phyloP scores from a whole-genome alignment of 2,329 filamentous ascomycete genomes.

The Penicillium sclerotiorum region DNA sequence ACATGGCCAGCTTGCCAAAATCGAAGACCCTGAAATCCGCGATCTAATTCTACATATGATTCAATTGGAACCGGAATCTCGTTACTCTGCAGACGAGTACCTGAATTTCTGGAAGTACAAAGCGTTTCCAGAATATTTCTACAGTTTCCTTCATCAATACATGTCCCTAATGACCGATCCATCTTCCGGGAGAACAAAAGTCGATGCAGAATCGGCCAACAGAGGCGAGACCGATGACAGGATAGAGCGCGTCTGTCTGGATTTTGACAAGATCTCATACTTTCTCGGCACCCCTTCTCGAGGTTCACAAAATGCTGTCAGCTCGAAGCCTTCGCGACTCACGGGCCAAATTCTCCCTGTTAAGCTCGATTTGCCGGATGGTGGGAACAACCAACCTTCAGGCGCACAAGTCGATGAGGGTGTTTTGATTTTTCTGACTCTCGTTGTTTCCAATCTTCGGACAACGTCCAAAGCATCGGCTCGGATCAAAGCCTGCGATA shows the following conservation, averaged over 20 bases:
- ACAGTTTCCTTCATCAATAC: constrained; percentile 95
- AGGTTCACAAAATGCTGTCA: constrained; percentile 38
- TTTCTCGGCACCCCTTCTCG: constrained; percentile 76
- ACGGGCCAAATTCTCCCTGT: constrained; percentile 63
- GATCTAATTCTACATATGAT: constrained; percentile 97
- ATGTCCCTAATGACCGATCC: constrained; percentile 96
- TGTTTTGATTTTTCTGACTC: constrained; percentile 85
- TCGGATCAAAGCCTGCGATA: constrained; percentile 83
- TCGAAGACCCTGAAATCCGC: constrained; percentile 82
- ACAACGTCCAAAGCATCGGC: constrained; percentile 89
- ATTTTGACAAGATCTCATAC: constrained; percentile 97
- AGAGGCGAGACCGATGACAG: constrained; percentile 87
- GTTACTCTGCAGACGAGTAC: constrained; percentile 93
- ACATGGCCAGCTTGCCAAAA: constrained; percentile 77
- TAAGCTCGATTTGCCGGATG: constrained; percentile 82
- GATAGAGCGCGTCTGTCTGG: constrained; percentile 88
- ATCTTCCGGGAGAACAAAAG: constrained; percentile 72
- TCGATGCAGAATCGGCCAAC: constrained; percentile 70
- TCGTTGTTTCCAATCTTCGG: constrained; percentile 84
- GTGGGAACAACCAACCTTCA: constrained; percentile 68
- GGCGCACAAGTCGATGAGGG: constrained; percentile 77
- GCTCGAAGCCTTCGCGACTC: constrained; percentile 34
- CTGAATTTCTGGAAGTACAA: constrained; percentile 88
- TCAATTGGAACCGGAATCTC: constrained; percentile 84
- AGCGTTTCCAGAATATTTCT: constrained; percentile 95